Base-by-base conservation (phyloP, 352 stramenopile species). In the Phytopythium sindhum region DNA sequence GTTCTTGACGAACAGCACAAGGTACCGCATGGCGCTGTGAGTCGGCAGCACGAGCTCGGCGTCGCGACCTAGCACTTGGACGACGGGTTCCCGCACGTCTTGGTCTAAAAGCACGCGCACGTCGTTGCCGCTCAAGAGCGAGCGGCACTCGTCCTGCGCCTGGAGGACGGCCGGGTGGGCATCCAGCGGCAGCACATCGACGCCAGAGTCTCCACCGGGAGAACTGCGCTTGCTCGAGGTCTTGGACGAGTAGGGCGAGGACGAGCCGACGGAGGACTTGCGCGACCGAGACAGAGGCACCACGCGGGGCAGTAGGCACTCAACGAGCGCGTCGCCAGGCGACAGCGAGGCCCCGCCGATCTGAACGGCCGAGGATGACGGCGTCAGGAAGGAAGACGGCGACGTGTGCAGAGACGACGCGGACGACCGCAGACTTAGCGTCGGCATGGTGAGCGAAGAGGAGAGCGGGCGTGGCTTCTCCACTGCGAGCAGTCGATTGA, bases 1-100 rank as follows among this genome's bases (percentile, higher is more conserved):
- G 65, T 93, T 85, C 42, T 92, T 93, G 35, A 94, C 69, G 58
- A 93, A 94, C 41, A 96, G 67, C 53, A 93, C 87, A 21, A 94
- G 57, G 63, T 84, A 94, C n/a, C 80, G 85, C 54, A 93, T 90
- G 31, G 91, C 85, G 51, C 81, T 91, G 60, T 69, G 73, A 17
- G 75, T 80, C 48, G 70, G 66, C 55, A 95, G 91, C 19, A 89
- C 70, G 12, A 95, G 68, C 63, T 91, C 80, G 29, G 81, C 84
- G 17, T 92, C 80, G 6, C 66, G 66, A n/a, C 87, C 85, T 0
- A 84, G 65, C 14, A 94, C 60, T 56, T 95, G 74, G n/a, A 94
- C 82, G 21, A 90, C 75, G n/a, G 86, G 74, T 65, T 91, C 85
- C 48, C 89, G 86, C 24, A 94, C 84, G 48, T 84, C 84, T 23